Percentiles rank a stretch among this genome's conserved stretches.
Conservation (phyloP, 192 early-diverging fungal genomes). For the Entrophospora sp. region DNA sequence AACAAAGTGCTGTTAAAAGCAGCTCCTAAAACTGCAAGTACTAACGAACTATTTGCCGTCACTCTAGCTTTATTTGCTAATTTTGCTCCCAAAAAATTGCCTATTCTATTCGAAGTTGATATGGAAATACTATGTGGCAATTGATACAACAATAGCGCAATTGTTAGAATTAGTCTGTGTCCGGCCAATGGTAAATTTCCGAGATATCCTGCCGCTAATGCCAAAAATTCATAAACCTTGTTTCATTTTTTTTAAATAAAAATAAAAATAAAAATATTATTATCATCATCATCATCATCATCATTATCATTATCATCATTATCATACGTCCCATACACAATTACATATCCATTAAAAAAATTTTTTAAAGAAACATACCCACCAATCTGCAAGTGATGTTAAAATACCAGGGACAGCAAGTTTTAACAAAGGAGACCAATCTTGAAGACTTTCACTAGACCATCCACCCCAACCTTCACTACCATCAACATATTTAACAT, state of each 20-base stretch:
- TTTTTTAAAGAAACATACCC: too few relatives aligned
- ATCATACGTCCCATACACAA: too few relatives aligned
- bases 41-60: conserved; percentile 41
- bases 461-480: conserved; percentile 82
- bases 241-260: too few relatives aligned
- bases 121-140: conserved; percentile 75
- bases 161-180: conserved; percentile 74
- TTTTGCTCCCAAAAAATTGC: conserved; percentile 60
- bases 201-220: conserved; percentile 68
- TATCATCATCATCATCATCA: too few relatives aligned
- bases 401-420: conserved; percentile 73
- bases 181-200: conserved; percentile 70
- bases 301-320: too few relatives aligned
- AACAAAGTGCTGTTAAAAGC: conserved; percentile 43
- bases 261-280: too few relatives aligned
- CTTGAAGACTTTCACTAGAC: conserved; percentile 57
- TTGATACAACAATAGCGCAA: conserved; percentile 58
- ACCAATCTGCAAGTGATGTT: conserved; percentile 74
- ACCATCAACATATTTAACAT: conserved; percentile 56
- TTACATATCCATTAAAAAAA: too few relatives aligned
- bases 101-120: conserved; percentile 74
- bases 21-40: conserved; percentile 44
- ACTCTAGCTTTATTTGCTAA: conserved; percentile 40
- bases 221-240: conserved; percentile 65
- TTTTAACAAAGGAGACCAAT: conserved; percentile 48